phyloP scores from a whole-genome alignment of 306 rosid species.

The Ceratonia siliqua region DNA sequence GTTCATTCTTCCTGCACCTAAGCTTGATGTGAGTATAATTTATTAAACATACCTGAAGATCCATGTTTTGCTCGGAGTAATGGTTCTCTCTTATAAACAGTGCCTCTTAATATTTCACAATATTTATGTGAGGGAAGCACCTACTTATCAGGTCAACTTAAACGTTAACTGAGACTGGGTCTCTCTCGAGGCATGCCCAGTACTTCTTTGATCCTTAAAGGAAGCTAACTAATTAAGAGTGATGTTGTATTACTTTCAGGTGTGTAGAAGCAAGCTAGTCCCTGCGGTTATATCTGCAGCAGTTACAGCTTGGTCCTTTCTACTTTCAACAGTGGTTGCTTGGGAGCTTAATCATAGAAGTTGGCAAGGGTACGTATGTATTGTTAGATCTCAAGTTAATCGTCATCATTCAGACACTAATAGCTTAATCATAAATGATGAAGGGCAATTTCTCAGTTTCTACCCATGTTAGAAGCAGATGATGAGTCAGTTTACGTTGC shows the following conservation, averaged over 20 bases:
- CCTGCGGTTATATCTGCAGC: constrained; percentile 33
- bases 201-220: too few relatives aligned
- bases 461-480: constrained; percentile 22
- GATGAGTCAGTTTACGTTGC: constrained; percentile 31
- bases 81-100: too few relatives aligned
- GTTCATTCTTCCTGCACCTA: constrained; percentile 26
- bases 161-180: too few relatives aligned
- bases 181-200: too few relatives aligned
- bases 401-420: neutral
- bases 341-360: constrained; percentile 30
- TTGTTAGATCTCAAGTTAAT: neutral
- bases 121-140: too few relatives aligned
- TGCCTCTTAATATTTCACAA: too few relatives aligned
- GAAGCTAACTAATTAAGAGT: too few relatives aligned
- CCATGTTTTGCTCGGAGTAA: neutral
- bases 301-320: constrained; percentile 44
- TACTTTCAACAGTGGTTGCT: constrained; percentile 35
- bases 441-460: constrained; percentile 37
- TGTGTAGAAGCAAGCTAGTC: constrained; percentile 10
- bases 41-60: neutral
- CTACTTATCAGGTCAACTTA: too few relatives aligned
- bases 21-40: constrained; percentile 26
- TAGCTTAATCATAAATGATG: neutral
- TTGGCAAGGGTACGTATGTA: constrained; percentile 44
- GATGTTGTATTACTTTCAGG: too few relatives aligned